Base-by-base conservation (phyloP, 441 rosid genomes). In the Jatropha podagrica region DNA sequence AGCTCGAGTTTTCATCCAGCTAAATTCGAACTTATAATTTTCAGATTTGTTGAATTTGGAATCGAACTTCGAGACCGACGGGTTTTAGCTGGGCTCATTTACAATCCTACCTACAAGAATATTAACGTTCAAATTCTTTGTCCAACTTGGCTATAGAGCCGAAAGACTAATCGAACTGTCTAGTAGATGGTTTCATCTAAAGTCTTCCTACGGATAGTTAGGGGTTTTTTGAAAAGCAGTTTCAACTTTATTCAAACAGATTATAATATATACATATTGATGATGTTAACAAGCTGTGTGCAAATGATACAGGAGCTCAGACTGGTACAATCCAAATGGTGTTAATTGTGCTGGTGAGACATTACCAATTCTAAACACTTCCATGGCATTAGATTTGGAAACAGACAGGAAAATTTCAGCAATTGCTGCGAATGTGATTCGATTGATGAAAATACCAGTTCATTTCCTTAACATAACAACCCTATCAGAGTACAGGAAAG, bases 401-500 rank as follows among this genome's bases (percentile, higher is more conserved):
- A 83, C 85, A 23, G 81, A 83, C 55, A 32, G 74, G 26, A 23
- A 75, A 66, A 67, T 83, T 9, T 60, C 74, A 49, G 56, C 37
- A 76, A 83, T 91, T 1, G 84, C 85, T 26, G 91, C 89, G n/a
- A 88, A 84, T 41, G 75, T 91, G 65, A 72, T 80, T 14, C 40
- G 65, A 32, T 82, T 87, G 18, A 83, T 77, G 27, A 76, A 75
- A 32, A 79, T 85, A 13, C 90, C 89, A 1, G 77, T 91, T 59
- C 76, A 88, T 0, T 79, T 92, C 40, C 81, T 91, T 14, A 91
- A 92, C 82, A 87, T 91, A 18, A 91, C 97, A 5, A 92, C 85
- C 49, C 88, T 91, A 15, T 91, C 96, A 4, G 86, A 84, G 44
- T 91, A 91, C 60, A 78, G 97, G 6, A 92, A 86, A 80, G 97